Evolutionary conservation across 1,284 basidiomycete species (phyloP).

Genomic region (Peniophora sp.): DNA sequence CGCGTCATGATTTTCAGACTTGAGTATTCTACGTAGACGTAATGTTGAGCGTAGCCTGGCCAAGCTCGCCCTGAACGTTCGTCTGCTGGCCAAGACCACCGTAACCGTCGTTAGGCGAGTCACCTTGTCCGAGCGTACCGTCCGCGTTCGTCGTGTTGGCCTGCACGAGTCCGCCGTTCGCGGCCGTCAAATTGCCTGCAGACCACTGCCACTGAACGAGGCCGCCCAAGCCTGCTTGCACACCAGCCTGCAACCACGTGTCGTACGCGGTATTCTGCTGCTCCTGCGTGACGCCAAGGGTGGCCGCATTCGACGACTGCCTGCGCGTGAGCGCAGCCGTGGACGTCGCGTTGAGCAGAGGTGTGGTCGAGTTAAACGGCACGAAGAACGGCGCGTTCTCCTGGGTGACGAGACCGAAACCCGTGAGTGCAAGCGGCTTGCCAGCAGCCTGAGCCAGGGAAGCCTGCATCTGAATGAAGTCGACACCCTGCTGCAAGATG

Average conservation of each 20-base stretch:
- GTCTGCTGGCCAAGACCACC: slow-evolving; percentile 18
- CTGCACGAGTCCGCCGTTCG: slow-evolving; percentile 7
- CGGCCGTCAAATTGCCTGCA: slow-evolving; percentile 2
- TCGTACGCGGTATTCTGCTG: slow-evolving; percentile 45
- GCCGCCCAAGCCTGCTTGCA: slow-evolving; percentile 36
- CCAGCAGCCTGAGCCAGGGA: slow-evolving; percentile 24
- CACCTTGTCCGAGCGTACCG: slow-evolving; percentile 24
- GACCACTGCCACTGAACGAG: slow-evolving; percentile 46
- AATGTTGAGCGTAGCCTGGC: too few species aligned
- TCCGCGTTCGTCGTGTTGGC: slow-evolving; percentile 1
- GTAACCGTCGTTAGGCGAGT: slow-evolving; percentile 65
- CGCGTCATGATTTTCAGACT: too few species aligned
- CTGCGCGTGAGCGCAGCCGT: background rate
- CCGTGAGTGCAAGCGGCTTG: slow-evolving; percentile 49
- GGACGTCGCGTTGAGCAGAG: slow-evolving; percentile 20
- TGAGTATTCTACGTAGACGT: too few species aligned
- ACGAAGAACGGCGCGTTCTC: slow-evolving; percentile 42
- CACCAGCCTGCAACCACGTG: slow-evolving; percentile 44
- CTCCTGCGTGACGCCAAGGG: slow-evolving; percentile 35
- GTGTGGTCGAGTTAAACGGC: slow-evolving; percentile 50
- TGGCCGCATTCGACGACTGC: slow-evolving; percentile 5
- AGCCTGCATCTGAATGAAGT: background rate
- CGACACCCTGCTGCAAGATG: slow-evolving; percentile 32
- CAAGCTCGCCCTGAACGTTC: too few species aligned
- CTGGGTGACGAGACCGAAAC: slow-evolving; percentile 58